Evolutionary conservation across 768 basidiomycete genomes (phyloP), one percentile per base, ranked within the genome.

Genomic region (Chalciporus sphaerocephalus): DNA sequence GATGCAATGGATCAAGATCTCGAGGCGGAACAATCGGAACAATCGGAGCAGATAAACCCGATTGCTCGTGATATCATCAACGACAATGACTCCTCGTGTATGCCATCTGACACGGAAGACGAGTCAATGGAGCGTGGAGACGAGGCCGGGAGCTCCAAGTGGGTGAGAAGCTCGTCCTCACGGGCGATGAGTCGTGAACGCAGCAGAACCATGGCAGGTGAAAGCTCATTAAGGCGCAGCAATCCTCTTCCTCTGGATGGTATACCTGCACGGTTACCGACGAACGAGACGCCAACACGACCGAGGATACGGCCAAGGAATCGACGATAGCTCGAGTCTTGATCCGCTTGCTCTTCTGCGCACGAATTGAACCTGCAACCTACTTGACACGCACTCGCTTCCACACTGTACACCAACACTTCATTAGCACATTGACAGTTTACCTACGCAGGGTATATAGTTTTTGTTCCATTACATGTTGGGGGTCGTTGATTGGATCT

Each of bases 1-100:
- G 85, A 86, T 58, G 83, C 81, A 21, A 86, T 86, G 85, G 85
- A 88, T 51, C 81, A 87, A 61, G 85, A 66, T 60, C 45, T 77
- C 69, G 53, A 66, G 39, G 50, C 58, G 24, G 67, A 57, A 45
- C 56, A 46, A 33, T 74, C 69, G 47, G 66, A 58, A 18, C 63
- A 58, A 24, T 57, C 65, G 13, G 59, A 57, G 17, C 66, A 62
- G 32, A 57, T 50, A 24, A 52, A 53, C 34, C 42, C 55, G 20
- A 37, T 47, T 38, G 16, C 61, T 59, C 37, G 70, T 65, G 45
- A 67, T 40, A 40, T 59, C 33, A 46, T 56, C 23, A 54, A 55
- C 27, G 56, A 64, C 9, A 54, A 60, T 16, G 61, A 61, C 40
- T 52, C 57, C 7, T 47, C 56, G 13, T 59, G 57, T 40, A 52